Evolutionary conservation across 225 moss, liverwort and hornwort genomes (phyloP).

Genomic region (Polytrichum commune): DNA sequence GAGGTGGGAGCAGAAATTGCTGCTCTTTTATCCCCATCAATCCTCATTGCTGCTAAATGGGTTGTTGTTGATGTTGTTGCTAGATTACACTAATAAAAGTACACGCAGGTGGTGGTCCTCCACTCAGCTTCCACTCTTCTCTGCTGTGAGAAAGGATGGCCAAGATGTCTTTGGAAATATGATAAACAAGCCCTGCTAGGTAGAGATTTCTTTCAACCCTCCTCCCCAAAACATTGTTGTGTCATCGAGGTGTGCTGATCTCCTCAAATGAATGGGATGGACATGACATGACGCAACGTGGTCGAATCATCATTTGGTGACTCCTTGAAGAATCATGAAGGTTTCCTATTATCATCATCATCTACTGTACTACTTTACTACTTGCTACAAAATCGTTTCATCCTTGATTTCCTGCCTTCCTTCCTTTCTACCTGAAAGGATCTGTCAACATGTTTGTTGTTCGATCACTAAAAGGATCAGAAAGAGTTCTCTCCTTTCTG

Average conservation of each 20-base stretch:
- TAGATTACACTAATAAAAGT: conserved; percentile 30
- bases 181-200: conserved; percentile 17
- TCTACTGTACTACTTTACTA: conserved; percentile 2
- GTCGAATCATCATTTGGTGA: not conserved
- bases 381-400: conserved; percentile 30
- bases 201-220: conserved; percentile 5
- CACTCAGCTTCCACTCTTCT: conserved; percentile 29
- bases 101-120: conserved; percentile 21
- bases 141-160: conserved; percentile 25
- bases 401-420: not conserved
- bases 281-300: conserved; percentile 7
- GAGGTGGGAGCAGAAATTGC: not conserved
- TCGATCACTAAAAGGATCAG: conserved; percentile 18
- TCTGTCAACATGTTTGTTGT: conserved; percentile 1
- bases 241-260: not conserved
- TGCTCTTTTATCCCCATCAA: conserved; percentile 13
- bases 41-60: conserved; percentile 8
- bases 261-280: conserved; percentile 15
- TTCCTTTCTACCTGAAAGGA: conserved; percentile 5
- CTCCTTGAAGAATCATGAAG: conserved; percentile 7
- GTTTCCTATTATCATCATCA: not conserved
- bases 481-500: conserved; percentile 18
- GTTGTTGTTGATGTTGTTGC: conserved; percentile 9
- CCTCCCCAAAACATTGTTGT: not conserved
- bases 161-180: conserved; percentile 22